These are phyloP conservation scores for Circinella umbellata DNA, from an alignment of 371 early-diverging fungal genomes.

Conservation along the genomic window DNA sequence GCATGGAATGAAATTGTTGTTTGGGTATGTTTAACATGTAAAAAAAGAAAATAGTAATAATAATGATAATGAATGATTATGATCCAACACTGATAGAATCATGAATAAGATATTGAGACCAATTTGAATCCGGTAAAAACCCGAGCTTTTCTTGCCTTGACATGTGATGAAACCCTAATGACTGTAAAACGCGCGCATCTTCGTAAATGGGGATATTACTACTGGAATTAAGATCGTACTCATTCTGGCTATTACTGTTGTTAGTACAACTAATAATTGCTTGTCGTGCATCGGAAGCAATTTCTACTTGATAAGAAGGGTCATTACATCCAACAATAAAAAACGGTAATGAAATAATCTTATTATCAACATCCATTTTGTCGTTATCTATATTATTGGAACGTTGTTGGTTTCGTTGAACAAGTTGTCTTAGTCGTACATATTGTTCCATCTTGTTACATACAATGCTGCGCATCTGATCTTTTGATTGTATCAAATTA, in stretches of 20 bases:
- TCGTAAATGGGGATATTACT: constrained; percentile 9
- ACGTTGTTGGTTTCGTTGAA: constrained; percentile 10
- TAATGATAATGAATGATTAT: not conserved
- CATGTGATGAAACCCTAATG: constrained; percentile 16
- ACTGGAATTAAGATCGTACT: not conserved
- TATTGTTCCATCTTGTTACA: constrained; percentile 12
- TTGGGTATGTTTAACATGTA: no score
- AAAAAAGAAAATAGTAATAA: no score
- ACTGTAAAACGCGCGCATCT: constrained; percentile 11
- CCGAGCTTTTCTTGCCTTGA: constrained; percentile 1
- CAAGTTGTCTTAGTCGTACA: constrained; percentile 14
- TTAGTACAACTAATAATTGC: constrained; percentile 10
- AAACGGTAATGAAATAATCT: constrained; percentile 14
- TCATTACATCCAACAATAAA: constrained; percentile 14
- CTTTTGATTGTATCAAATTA: constrained; percentile 4
- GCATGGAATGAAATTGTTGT: no score
- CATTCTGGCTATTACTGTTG: not conserved
- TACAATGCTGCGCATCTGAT: constrained; percentile 10
- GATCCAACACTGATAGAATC: constrained; percentile 7
- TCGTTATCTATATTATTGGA: not conserved
- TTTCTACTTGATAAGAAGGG: constrained; percentile 7
- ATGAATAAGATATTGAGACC: constrained; percentile 5
- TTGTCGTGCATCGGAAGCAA: constrained; percentile 15
- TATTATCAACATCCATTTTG: not conserved
- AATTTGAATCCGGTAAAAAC: constrained; percentile 11